phyloP scores from a whole-genome alignment of 2,329 filamentous ascomycete species.

The Lasiodiplodia sp. region DNA sequence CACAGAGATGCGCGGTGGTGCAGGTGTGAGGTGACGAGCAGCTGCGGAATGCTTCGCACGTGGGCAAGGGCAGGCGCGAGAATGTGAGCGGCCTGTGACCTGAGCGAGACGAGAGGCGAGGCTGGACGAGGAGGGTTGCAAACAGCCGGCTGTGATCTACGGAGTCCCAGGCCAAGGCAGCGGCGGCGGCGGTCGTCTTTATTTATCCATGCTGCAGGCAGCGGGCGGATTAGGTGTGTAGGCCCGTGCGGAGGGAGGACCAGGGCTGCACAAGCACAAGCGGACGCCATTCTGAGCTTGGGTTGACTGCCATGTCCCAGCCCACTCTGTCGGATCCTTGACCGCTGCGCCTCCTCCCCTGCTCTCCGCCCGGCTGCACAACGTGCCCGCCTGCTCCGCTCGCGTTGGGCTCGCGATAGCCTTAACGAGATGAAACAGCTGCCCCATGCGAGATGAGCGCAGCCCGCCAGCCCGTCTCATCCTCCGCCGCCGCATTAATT shows the following conservation, averaged over 20 bases:
- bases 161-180: conserved; percentile 1
- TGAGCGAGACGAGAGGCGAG: neutral
- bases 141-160: conserved; percentile 8
- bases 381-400: conserved; percentile 18
- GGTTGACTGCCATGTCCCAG: conserved; percentile 12
- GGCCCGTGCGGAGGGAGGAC: neutral
- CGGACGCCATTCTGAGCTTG: conserved; percentile 16
- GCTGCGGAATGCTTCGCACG: conserved; percentile 20
- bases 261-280: conserved; percentile 7
- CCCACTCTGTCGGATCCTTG: conserved; percentile 25
- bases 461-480: conserved; percentile 11
- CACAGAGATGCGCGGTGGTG: conserved; percentile 22
- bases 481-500: conserved; percentile 16
- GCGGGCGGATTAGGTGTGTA: conserved; percentile 20
- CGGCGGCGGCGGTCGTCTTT: conserved; percentile 20
- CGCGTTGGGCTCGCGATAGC: conserved; percentile 16
- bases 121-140: neutral
- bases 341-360: conserved; percentile 23
- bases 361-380: conserved; percentile 21
- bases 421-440: conserved; percentile 29
- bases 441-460: conserved; percentile 29
- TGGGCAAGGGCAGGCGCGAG: neutral
- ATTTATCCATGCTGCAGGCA: conserved; percentile 27
- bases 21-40: conserved; percentile 1
- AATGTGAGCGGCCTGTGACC: neutral